These are phyloP conservation scores for Colletotrichum sidae DNA, from an alignment of 2,329 filamentous ascomycete species.

Conservation along the genomic window DNA sequence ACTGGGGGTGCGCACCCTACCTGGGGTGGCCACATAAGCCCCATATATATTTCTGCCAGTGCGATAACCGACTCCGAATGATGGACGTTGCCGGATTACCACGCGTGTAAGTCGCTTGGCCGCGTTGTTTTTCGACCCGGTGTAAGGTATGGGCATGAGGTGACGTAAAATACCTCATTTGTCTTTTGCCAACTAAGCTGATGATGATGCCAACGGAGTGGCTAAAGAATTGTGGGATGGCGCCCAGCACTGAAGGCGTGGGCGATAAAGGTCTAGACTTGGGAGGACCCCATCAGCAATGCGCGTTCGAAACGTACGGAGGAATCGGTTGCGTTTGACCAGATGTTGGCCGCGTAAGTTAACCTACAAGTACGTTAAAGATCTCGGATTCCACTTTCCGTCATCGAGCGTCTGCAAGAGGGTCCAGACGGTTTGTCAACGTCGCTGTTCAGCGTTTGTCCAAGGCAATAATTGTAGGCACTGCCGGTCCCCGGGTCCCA, in stretches of 20 bases:
- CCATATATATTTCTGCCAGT: too few species aligned
- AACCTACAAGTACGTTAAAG: too few species aligned
- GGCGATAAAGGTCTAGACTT: conserved; percentile 28
- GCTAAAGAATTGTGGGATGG: conserved; percentile 17
- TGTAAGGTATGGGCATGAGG: background rate
- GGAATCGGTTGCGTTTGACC: conserved; percentile 21
- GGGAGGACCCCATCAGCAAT: conserved; percentile 1
- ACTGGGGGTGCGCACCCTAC: too few species aligned
- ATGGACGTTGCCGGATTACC: conserved; percentile 6
- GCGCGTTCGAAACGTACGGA: conserved; percentile 20
- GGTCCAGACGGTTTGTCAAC: too few species aligned
- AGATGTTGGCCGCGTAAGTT: background rate
- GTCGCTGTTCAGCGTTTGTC: too few species aligned
- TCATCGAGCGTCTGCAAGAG: conserved; percentile 3
- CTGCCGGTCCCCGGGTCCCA: background rate
- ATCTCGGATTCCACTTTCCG: background rate
- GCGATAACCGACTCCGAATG: too few species aligned
- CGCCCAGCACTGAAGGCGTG: conserved; percentile 1
- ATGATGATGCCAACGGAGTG: conserved; percentile 18
- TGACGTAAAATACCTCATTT: conserved; percentile 25
- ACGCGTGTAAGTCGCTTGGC: conserved; percentile 12
- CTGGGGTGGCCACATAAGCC: too few species aligned
- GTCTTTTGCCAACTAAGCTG: conserved; percentile 1
- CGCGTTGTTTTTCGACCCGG: background rate
- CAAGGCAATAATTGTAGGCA: too few species aligned